Evolutionary conservation across 495 filamentous ascomycete genomes (phyloP), one percentile per base, ranked within the genome.

Genomic region (Pyrenula aspistea): DNA sequence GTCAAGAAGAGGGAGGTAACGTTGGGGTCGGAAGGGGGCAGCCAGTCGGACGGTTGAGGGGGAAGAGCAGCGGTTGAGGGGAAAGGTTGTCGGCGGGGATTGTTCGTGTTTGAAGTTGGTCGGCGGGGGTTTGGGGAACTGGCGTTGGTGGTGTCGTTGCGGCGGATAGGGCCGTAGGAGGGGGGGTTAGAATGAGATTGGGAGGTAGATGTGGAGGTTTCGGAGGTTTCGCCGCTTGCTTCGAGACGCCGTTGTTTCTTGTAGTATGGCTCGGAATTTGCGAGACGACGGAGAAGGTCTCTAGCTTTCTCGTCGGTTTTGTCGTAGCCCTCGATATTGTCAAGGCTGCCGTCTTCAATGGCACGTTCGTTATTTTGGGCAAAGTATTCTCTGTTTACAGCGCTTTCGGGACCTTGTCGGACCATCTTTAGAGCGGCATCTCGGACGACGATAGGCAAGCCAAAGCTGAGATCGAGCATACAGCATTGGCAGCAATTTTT

Each of bases 401-500:
- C 83, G 70, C 88, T 93, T 59, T 87, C 78, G 1, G 93, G 93
- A 1, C 93, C 93, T 1, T 91, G 91, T 11, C 91, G 89, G 20
- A 96, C 86, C 80, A 98, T 92, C 75, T 96, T 96, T 53, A 98
- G 79, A 1, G 93, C 93, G n/a, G 93, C 92, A 75, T 98, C 93
- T 60, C 93, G 83, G 52, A 98, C 85, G 50, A 86, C 83, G 63
- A 96, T 95, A 21, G 94, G 93, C 31, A 98, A 72, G 54, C 94
- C 93, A 68, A 96, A 97, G 20, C 86, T 88, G 56, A 98, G 74
- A 79, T 98, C 93, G 53, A 96, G 84, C 89, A 97, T 96, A 75
- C 93, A 98, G 71, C 87, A 95, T 73, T 98, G 93, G 68, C 93
- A 98, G 74, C 93, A 94, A 75, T 96, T 96, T 75, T 95, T 94